phyloP scores from a whole-genome alignment of 2,329 filamentous ascomycete species.

The Blastomyces silverae region DNA sequence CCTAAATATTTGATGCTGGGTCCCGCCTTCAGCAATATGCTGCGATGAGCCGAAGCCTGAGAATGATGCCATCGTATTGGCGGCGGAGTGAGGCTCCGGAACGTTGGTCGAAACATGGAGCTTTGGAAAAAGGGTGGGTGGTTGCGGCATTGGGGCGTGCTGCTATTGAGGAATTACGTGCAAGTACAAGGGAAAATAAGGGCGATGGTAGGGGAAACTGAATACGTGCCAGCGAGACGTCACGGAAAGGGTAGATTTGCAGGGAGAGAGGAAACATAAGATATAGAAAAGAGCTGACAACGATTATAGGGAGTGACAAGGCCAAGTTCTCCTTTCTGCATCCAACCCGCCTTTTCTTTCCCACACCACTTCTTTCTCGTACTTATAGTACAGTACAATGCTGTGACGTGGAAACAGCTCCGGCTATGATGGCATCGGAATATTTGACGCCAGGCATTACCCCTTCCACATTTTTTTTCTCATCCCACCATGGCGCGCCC shows the following conservation, averaged over 20 bases:
- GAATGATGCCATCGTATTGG: constrained; percentile 29
- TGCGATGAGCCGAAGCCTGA: constrained; percentile 29
- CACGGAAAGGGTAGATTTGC: constrained; percentile 12
- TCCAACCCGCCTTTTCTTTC: constrained; percentile 11
- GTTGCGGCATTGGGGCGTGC: constrained; percentile 22
- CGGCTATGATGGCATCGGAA: constrained; percentile 12
- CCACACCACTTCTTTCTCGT: constrained; percentile 10
- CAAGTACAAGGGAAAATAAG: constrained; percentile 10
- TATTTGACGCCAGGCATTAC: neutral
- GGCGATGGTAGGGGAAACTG: constrained; percentile 15
- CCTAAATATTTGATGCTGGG: constrained; percentile 37
- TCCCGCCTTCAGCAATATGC: constrained; percentile 30
- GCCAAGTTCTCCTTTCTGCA: neutral
- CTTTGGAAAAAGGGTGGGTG: constrained; percentile 31
- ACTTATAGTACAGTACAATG: constrained; percentile 5
- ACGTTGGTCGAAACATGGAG: constrained; percentile 31
- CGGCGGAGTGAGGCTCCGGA: constrained; percentile 32
- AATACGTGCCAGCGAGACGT: constrained; percentile 16
- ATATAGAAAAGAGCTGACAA: constrained; percentile 18
- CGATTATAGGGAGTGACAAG: constrained; percentile 10
- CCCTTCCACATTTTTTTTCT: constrained; percentile 5
- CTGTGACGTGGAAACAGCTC: constrained; percentile 14
- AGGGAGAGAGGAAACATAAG: constrained; percentile 19
- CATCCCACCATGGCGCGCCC: constrained; percentile 6
- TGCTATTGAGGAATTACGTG: constrained; percentile 11